Evolutionary conservation across 2,329 filamentous ascomycete species (phyloP).

Genomic region (Stachybotrys chartarum): DNA sequence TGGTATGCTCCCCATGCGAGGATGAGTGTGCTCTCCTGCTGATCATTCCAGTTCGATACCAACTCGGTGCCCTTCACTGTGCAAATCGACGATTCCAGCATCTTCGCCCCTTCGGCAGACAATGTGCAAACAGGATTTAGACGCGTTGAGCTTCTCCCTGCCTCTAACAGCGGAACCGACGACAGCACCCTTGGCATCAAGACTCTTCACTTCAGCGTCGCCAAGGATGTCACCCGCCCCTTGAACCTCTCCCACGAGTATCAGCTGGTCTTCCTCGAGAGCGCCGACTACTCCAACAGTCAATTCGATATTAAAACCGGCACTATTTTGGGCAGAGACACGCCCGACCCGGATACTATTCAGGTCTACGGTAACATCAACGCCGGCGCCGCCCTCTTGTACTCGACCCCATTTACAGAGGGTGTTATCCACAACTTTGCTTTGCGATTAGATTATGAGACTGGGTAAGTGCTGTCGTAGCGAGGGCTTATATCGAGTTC

Average conservation of each 20-base stretch:
- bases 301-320: conserved; percentile 50
- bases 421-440: conserved; percentile 56
- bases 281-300: conserved; percentile 38
- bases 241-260: conserved; percentile 57
- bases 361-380: conserved; percentile 41
- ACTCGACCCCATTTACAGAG: conserved; percentile 40
- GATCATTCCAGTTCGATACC: conserved; percentile 31
- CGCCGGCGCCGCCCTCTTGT: conserved; percentile 34
- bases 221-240: conserved; percentile 40
- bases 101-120: conserved; percentile 44
- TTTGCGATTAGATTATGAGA: conserved; percentile 47
- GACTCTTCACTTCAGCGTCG: conserved; percentile 54
- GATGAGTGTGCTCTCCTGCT: conserved; percentile 1
- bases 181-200: conserved; percentile 46
- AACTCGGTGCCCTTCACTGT: conserved; percentile 41
- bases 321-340: conserved; percentile 34
- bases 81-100: conserved; percentile 49
- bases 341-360: conserved; percentile 30
- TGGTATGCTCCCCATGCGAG: conserved; percentile 21
- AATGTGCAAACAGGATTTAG: conserved; percentile 52
- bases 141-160: conserved; percentile 48
- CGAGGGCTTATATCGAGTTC: neutral
- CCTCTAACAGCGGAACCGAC: conserved; percentile 42
- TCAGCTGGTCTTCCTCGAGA: conserved; percentile 45
- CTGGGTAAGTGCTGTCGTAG: conserved; percentile 34